These are phyloP conservation scores for Rhododendron ovatum DNA, from an alignment of 148 eudicot genomes.

Conservation along the genomic window DNA sequence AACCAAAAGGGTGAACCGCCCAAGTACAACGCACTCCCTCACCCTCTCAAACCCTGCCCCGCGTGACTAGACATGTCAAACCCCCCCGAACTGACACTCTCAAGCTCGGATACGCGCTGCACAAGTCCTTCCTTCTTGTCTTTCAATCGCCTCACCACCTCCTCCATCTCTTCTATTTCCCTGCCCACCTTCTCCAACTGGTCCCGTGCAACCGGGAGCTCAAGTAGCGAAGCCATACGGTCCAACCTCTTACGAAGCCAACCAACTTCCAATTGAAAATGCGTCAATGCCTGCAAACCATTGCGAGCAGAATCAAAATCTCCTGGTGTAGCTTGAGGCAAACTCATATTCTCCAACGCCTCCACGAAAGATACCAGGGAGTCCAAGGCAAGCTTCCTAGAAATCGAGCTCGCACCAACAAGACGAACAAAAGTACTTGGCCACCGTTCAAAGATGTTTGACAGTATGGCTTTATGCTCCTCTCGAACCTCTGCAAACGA, in stretches of 20 bases:
- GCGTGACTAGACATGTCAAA: background rate
- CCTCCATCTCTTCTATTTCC: background rate
- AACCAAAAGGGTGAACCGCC: too few species aligned
- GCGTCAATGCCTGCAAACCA: background rate
- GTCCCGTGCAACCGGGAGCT: background rate
- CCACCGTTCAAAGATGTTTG: background rate
- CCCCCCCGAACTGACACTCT: background rate
- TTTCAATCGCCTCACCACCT: background rate
- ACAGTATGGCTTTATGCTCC: background rate
- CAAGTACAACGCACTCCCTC: too few species aligned
- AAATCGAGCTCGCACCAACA: background rate
- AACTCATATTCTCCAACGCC: background rate
- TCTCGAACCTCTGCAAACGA: conserved; percentile 16
- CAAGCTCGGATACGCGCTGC: background rate
- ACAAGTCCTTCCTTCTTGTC: background rate
- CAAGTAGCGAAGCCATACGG: background rate
- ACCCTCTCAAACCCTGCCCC: background rate
- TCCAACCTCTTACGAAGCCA: background rate
- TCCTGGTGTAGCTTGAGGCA: background rate
- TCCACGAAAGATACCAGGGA: background rate
- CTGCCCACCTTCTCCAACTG: background rate
- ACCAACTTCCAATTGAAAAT: background rate
- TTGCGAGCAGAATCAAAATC: background rate
- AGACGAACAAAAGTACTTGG: background rate
- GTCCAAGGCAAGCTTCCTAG: background rate